Evolutionary conservation across 768 basidiomycete genomes (phyloP).

Genomic region (Pleurotus sapidus): DNA sequence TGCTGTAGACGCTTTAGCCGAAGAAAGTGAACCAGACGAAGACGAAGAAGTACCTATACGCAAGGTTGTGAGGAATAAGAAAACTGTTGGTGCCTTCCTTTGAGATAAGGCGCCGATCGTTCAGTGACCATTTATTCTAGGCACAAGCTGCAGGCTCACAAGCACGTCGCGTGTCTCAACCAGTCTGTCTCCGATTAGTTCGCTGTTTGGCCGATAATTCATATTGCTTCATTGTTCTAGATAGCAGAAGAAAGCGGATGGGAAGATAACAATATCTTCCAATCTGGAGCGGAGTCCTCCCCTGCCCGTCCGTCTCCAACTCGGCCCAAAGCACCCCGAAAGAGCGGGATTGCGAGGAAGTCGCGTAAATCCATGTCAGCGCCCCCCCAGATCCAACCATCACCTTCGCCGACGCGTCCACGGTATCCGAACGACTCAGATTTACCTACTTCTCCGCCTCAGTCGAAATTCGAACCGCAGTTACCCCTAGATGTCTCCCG

Average conservation of each 20-base stretch:
- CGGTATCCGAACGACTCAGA: conserved; percentile 16
- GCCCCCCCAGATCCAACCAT: conserved; percentile 53
- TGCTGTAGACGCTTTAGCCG: conserved; percentile 44
- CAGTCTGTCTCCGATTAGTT: conserved; percentile 22
- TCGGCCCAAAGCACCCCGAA: conserved; percentile 37
- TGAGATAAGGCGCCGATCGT: conserved; percentile 6
- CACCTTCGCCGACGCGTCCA: conserved; percentile 36
- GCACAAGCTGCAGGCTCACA: conserved; percentile 47
- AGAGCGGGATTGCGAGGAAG: conserved; percentile 41
- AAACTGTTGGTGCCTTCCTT: conserved; percentile 38
- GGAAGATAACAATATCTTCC: conserved; percentile 90
- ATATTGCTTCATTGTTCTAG: conserved; percentile 7
- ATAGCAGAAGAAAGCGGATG: conserved; percentile 73
- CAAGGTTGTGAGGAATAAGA: conserved; percentile 61
- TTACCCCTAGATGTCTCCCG: conserved; percentile 35
- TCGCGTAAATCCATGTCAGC: conserved; percentile 72
- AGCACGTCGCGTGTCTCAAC: conserved; percentile 53
- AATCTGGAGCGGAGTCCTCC: conserved; percentile 85
- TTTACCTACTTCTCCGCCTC: conserved; percentile 42
- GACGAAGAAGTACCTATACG: conserved; percentile 55
- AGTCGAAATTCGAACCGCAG: conserved; percentile 54
- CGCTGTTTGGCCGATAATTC: neutral
- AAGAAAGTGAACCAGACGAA: conserved; percentile 80
- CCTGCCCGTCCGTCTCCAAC: conserved; percentile 63
- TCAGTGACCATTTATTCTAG: conserved; percentile 21